Conservation (phyloP, 192 early-diverging fungal species). For the Podila verticillata region DNA sequence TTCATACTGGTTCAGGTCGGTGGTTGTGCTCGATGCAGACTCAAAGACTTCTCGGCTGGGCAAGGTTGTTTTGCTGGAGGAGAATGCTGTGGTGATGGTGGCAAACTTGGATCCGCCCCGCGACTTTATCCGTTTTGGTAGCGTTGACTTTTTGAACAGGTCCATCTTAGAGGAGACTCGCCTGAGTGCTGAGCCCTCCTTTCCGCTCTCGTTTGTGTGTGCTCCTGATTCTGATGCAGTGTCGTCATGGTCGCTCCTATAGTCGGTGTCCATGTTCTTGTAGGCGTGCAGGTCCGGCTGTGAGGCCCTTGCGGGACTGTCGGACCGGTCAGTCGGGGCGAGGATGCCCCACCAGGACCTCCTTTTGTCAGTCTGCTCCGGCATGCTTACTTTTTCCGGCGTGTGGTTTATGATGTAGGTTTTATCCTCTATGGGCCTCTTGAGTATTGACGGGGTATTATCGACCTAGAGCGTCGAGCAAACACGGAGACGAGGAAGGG, state of each 20-base stretch:
- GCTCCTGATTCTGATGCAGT: background rate
- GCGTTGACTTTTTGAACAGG: conserved; percentile 31
- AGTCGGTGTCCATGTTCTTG: conserved; percentile 10
- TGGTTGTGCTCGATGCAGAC: conserved; percentile 33
- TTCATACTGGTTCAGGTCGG: conserved; percentile 33
- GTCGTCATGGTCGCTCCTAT: conserved; percentile 17
- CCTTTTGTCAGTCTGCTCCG: conserved; percentile 46
- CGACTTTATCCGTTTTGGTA: conserved; percentile 21
- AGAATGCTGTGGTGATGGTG: conserved; percentile 38
- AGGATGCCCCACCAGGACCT: conserved; percentile 50
- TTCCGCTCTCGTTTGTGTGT: background rate
- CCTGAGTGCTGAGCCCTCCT: conserved; percentile 16
- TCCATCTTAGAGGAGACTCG: conserved; percentile 40
- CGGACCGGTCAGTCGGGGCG: conserved; percentile 4
- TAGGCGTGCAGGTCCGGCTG: conserved; percentile 23
- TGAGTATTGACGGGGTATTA: background rate
- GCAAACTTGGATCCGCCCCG: conserved; percentile 43
- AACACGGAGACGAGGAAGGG: background rate
- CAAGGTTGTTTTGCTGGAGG: conserved; percentile 21
- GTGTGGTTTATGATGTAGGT: background rate
- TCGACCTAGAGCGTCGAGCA: background rate
- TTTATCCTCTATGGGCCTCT: background rate
- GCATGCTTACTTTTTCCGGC: conserved; percentile 17
- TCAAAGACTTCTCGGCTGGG: conserved; percentile 10
- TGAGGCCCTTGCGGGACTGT: conserved; percentile 5